Evolutionary conservation across 305 asterid genomes (phyloP).

Genomic region (Stenogyne calaminthoides): DNA sequence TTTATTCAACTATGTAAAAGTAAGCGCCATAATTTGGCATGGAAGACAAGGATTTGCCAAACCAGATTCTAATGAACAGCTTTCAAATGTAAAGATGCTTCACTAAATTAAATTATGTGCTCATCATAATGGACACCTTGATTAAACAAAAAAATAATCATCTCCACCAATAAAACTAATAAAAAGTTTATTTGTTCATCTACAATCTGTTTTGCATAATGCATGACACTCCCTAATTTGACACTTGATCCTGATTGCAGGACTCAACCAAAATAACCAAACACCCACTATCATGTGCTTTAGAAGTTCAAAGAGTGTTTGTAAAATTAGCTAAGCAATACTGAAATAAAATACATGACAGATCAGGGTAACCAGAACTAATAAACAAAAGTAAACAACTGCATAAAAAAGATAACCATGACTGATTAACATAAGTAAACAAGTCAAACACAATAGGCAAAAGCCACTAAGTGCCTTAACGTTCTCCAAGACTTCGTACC

Average conservation of each 20-base stretch:
- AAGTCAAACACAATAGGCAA: background rate
- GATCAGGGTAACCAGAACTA: conserved; percentile 10
- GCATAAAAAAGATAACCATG: conserved; percentile 2
- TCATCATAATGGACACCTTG: background rate
- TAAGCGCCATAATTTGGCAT: conserved; percentile 3
- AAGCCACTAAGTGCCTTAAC: background rate
- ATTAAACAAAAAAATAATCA: conserved; percentile 3
- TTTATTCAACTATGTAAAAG: background rate
- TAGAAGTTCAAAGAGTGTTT: background rate
- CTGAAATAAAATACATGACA: conserved; percentile 8
- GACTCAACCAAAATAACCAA: background rate
- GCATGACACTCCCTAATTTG: background rate
- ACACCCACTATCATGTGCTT: background rate
- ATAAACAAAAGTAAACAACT: conserved; percentile 24
- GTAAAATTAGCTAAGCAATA: background rate
- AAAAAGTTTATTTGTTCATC: background rate
- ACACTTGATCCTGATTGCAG: background rate
- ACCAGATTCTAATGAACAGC: conserved; percentile 9
- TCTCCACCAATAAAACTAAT: background rate
- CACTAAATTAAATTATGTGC: background rate
- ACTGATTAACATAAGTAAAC: conserved; percentile 22
- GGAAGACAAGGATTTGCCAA: background rate
- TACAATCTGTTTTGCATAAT: background rate
- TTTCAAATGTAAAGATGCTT: too few relatives aligned
- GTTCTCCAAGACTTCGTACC: background rate